Evolutionary conservation across 2,329 filamentous ascomycete genomes (phyloP).

Genomic region (Cordyceps militaris): DNA sequence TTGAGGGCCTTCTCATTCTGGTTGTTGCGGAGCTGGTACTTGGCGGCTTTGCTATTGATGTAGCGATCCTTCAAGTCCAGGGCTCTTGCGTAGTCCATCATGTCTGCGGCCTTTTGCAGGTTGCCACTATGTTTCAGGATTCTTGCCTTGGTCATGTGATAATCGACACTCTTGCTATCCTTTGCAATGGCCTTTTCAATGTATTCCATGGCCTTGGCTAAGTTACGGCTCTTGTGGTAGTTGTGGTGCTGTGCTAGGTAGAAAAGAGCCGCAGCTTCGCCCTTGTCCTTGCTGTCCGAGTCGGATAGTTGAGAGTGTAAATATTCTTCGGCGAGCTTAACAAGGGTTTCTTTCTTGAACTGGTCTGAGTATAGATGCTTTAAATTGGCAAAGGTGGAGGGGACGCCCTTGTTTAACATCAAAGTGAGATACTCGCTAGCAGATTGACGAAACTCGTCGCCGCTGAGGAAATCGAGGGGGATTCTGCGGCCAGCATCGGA

Average conservation of each 20-base stretch:
- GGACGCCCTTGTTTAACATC: constrained; percentile 88
- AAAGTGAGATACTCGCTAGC: constrained; percentile 72
- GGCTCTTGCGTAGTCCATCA: constrained; percentile 80
- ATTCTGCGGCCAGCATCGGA: constrained; percentile 80
- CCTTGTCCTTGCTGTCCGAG: constrained; percentile 43
- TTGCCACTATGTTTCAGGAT: constrained; percentile 90
- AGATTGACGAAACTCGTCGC: constrained; percentile 71
- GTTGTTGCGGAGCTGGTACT: constrained; percentile 91
- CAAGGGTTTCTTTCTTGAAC: constrained; percentile 70
- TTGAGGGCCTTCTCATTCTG: constrained; percentile 79
- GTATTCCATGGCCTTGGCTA: constrained; percentile 72
- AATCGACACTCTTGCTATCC: constrained; percentile 77
- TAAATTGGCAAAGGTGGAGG: constrained; percentile 92
- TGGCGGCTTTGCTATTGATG: constrained; percentile 97
- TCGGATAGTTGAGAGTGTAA: constrained; percentile 51
- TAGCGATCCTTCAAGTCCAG: constrained; percentile 89
- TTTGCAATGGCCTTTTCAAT: constrained; percentile 78
- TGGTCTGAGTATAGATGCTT: constrained; percentile 82
- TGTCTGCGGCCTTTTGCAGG: constrained; percentile 68
- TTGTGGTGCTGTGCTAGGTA: constrained; percentile 97
- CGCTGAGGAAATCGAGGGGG: constrained; percentile 81
- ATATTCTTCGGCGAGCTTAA: constrained; percentile 72
- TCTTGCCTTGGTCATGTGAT: constrained; percentile 89
- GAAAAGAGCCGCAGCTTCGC: constrained; percentile 75
- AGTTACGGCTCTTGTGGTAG: constrained; percentile 78